Evolutionary conservation across 345 rosid genomes (phyloP), one percentile per base, ranked within the genome.

Genomic region (Citrus unshiu): DNA sequence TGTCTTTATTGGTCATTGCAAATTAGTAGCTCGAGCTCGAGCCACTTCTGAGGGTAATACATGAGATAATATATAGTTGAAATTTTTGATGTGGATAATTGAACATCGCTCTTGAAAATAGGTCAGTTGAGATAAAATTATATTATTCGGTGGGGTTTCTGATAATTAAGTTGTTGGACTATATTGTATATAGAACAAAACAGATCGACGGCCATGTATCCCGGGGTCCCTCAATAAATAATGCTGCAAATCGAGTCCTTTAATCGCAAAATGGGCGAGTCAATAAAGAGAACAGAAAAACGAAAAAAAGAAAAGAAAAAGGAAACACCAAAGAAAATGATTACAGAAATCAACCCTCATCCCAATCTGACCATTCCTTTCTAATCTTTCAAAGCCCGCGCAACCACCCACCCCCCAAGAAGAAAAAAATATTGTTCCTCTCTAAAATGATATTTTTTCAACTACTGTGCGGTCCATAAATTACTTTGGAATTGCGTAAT

Each of bases 1-100:
- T 74, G n/a, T 30, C 24, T 66, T 32, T 73, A 1, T 24, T 64
- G 37, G 72, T 18, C 83, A 83, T 77, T 7, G 39, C 73, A 49
- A 49, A 70, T 40, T 62, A 66, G 51, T 22, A 21, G 61, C 61
- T 32, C 12, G 5, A 40, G n/a, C 51, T 46, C 51, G 5, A 46
- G 51, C 51, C 13, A 30, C 34, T 32, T n/a, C 16, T 64, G 0
- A 61, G 1, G 12, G 40, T 54, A 57, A 25, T 57, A 27, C 30
- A 39, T 59, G 37, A 39, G 68, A 43, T 6, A 6, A 40, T 27
- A 24, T 39, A 25, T 9, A 2, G 16, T 0, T 34, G 59, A 22
- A 64, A 22, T 18, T 39, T 24, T 37, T 60, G 27, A 24, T n/a
- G 7, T 34, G 65, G 65, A 59, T 59, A 13, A 18, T 12, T 73